Conservation (phyloP, 306 rosid species). For the Trifolium fragiferum region DNA sequence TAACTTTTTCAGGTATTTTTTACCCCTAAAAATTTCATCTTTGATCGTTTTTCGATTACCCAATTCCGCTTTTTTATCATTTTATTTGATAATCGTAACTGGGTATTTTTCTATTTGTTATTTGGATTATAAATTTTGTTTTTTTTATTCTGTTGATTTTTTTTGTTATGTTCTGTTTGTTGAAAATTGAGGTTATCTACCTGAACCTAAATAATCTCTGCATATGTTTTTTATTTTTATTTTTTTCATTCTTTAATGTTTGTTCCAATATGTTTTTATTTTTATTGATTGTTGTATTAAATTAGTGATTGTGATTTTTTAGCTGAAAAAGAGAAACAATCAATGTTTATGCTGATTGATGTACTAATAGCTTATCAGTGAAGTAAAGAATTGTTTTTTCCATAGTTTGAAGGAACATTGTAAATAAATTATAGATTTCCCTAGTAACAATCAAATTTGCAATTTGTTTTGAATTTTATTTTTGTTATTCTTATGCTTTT, state of each 20-base stretch:
- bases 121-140: conserved; percentile 20
- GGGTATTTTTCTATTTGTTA: conserved; percentile 14
- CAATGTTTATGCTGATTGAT: conserved; percentile 40
- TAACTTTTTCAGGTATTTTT: conserved; percentile 50
- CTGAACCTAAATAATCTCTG: not conserved
- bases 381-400: conserved; percentile 38
- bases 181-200: conserved; percentile 13
- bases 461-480: not conserved
- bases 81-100: conserved; percentile 38
- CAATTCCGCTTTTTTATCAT: conserved; percentile 33
- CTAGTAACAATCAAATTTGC: conserved; percentile 18
- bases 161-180: not conserved
- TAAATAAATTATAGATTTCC: conserved; percentile 14
- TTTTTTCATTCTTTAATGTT: not conserved
- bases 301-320: conserved; percentile 38
- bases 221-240: not conserved
- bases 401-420: conserved; percentile 24
- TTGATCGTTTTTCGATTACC: conserved; percentile 34
- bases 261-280: conserved; percentile 6
- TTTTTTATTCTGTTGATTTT: conserved; percentile 19
- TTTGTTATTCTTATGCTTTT: not conserved
- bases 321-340: conserved; percentile 35
- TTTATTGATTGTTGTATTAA: not conserved
- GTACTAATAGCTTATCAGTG: conserved; percentile 30
- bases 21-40: not conserved